Base-by-base conservation (phyloP, 768 basidiomycete species). In the Trametes cubensis region DNA sequence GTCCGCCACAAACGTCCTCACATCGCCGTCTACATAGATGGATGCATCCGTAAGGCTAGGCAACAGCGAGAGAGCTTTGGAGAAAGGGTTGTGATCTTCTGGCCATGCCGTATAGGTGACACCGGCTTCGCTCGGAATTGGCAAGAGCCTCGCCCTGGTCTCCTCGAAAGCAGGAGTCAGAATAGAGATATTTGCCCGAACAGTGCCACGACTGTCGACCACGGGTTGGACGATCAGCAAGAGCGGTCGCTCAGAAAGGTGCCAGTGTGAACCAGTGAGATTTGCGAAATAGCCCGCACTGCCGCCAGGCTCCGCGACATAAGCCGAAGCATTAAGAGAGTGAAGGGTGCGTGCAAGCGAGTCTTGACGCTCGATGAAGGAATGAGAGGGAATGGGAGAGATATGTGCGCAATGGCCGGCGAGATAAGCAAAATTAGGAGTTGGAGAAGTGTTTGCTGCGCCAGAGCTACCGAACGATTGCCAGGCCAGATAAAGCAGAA, bases 161-260 rank as follows among this genome's bases (percentile, higher is more conserved):
- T 81, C 80, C 72, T 95, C 92, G 63, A 95, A 95, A 62, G 80
- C 77, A 0, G 93, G 92, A 5, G 92, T 90, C 47, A 96, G 73
- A 56, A 95, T 70, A 1, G 80, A 79, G 39, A 94, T 67, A 20
- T 79, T 79, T 7, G 68, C 69, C 39, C 68, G 65, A 20, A 81
- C 69, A 2, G 70, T 60, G 3, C 65, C 68, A 21, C 63, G 41
- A 21, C 63, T 53, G 41, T 66, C 71, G 4, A 70, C 62, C 17
- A 63, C 55, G 11, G 88, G 83, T 8, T 81, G 79, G 45, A 94
- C 67, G 58, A 90, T 79, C 34, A 94, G 76, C 6, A 94, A 75
- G 15, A 94, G 79, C 0, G 92, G 92, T 2, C 93, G 82, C 74
- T 95, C 93, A 11, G 89, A 90, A 34, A 92, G 80, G 34, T 67